Base-by-base conservation (phyloP, 2,329 filamentous ascomycete species). In the Colletotrichum siamense region DNA sequence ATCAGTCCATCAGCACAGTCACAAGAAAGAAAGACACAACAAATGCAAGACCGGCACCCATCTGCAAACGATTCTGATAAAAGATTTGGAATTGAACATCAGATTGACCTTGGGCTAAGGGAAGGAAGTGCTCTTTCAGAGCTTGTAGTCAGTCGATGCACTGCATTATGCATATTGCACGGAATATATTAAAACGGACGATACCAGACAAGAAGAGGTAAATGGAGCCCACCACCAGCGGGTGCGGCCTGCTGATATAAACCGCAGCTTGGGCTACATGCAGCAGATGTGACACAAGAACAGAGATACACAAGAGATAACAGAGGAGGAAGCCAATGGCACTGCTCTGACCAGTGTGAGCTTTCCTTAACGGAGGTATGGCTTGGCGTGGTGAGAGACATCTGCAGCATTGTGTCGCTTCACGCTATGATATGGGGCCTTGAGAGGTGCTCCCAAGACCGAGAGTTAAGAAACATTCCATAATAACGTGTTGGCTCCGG, bases 1-100 rank as follows among this genome's bases (percentile, higher is more conserved):
- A 49, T n/a, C 39, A 10, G 39, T 3, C 39, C 39, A 44, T 22
- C 44, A 13, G 44, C 44, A 13, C n/a, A 49, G 1, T 22, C 44
- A 1, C n/a, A 49, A 22, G 9, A 4, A 49, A 12, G 10, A 49
- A 22, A 49, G n/a, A 22, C 44, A 49, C n/a, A 49, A 13, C 44
- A 22, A 44, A n/a, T n/a, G 39, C 0, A 44, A 0, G 0, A 44
- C 2, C 0, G 18, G 18, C 0, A 44, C 1, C 39, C 39, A 44
- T 0, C 0, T 44, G 39, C 0, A 1, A 44, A 44, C 2, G 13
- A n/a, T 1, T 22, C 1, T 22, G 0, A 22, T 49, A 22, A 10
- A 22, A 0, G 5, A 2, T 49, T n/a, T 49, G 18, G 44, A 22
- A 12, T 2, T 0, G 9, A 49, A 49, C 3, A 2, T 49, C 44